Conservation (phyloP, 75 land plant species). For the Sequoia sempervirens region DNA sequence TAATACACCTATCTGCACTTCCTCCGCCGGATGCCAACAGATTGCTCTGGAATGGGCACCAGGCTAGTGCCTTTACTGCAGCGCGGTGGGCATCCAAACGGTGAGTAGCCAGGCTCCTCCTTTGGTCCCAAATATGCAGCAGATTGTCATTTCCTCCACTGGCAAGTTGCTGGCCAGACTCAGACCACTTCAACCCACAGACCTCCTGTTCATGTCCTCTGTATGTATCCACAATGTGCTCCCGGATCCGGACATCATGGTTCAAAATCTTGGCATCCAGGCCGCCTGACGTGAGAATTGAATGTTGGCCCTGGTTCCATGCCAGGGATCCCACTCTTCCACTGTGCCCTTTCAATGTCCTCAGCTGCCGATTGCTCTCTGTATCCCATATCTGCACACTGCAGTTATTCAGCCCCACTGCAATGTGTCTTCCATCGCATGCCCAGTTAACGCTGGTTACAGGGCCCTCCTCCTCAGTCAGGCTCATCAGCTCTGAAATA, state of each 20-base stretch:
- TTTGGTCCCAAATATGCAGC: constrained; percentile 58
- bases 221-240: constrained; percentile 31
- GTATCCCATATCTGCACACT: constrained; percentile 83
- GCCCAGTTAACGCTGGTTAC: constrained; percentile 88
- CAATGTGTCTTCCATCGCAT: constrained; percentile 68
- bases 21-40: constrained; percentile 55
- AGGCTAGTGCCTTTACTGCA: constrained; percentile 71
- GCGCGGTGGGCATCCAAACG: constrained; percentile 57
- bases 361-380: neutral
- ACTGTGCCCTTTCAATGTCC: constrained; percentile 40
- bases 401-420: constrained; percentile 64
- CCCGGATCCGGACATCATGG: constrained; percentile 56
- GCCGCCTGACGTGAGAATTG: constrained; percentile 60
- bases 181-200: too few species aligned
- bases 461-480: constrained; percentile 65
- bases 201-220: neutral
- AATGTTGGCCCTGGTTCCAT: constrained; percentile 41
- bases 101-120: constrained; percentile 31
- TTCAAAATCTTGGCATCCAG: constrained; percentile 53
- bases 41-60: constrained; percentile 77
- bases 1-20: constrained; percentile 37
- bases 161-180: too few species aligned
- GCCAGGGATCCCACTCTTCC: constrained; percentile 59
- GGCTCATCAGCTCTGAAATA: constrained; percentile 22
- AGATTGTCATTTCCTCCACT: constrained; percentile 52